Evolutionary conservation across 1,139 yeast genomes (phyloP), one percentile per base, ranked within the genome.

Genomic region (Taphrina populina): DNA sequence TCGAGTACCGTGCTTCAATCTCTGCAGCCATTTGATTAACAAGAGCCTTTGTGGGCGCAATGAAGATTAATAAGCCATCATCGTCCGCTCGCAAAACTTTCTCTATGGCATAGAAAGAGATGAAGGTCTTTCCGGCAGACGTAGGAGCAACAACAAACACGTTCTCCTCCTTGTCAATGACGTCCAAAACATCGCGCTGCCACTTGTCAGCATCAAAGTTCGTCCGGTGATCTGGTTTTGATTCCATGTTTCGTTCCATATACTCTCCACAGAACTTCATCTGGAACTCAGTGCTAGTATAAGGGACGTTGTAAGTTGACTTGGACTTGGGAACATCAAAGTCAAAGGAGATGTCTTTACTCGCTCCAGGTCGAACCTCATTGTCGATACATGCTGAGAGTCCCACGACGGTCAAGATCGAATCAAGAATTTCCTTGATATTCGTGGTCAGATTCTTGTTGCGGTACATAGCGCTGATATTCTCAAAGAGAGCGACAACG

Each of bases 91-190:
- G 58, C 11, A 56, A 29, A 8, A 56, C 56, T 26, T 56, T 49
- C 41, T 56, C 58, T 30, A 56, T 56, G 7, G 58, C 56, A 43
- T 56, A 56, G 26, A 56, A 56, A 10, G 58, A 56, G 17, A 56
- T 56, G 26, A 56, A 56, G 33, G 58, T 56, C 37, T 56, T 56
- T 33, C 58, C 58, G 2, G 58, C 55, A 17, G 58, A 56, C 2
- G 58, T 56, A 8, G 58, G 58, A 1, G 58, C 58, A 6, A 56
- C 58, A 26, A 56, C 58, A n/a, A 56, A 51, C 10, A 56, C 58
- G n/a, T 46, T 47, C 46, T 56, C 56, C 11, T 56, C 52, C 2
- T 33, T 26, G 26, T 56, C 58, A 6, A 56, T 43, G 23, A 51
- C 55, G 37, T 56, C 58, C 20, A 56, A 29, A 21, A 52, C 53